Evolutionary conservation across 305 asterid species (phyloP).

Genomic region (Fraxinus baroniana): DNA sequence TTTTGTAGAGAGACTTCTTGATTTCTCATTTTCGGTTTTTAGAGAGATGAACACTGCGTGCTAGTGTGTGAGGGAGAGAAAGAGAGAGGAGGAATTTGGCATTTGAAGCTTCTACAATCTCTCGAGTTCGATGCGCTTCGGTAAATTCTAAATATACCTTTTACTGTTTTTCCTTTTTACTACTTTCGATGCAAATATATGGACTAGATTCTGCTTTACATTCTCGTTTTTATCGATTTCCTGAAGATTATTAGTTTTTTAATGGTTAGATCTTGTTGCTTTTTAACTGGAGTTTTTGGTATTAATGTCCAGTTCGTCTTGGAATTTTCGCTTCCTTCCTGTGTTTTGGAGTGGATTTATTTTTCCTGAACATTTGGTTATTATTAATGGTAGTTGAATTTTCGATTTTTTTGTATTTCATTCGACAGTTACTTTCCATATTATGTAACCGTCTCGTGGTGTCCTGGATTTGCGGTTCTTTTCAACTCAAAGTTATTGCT

Average conservation of each 20-base stretch:
- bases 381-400: too few species aligned
- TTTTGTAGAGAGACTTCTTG: neutral
- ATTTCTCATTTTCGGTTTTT: constrained; percentile 24
- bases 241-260: neutral
- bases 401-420: too few species aligned
- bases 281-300: neutral
- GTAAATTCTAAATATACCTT: constrained; percentile 29
- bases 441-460: too few species aligned
- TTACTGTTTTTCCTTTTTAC: constrained; percentile 8
- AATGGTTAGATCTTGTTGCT: neutral
- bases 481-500: too few species aligned
- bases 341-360: too few species aligned
- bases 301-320: neutral
- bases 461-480: too few species aligned
- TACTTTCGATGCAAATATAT: neutral
- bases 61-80: neutral
- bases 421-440: too few species aligned
- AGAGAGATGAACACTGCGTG: constrained; percentile 10
- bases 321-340: neutral
- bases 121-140: constrained; percentile 21
- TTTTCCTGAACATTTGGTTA: too few species aligned
- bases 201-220: constrained; percentile 14
- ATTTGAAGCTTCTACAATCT: constrained; percentile 19
- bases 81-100: constrained; percentile 1
- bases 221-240: constrained; percentile 23